Evolutionary conservation across 2,329 filamentous ascomycete genomes (phyloP).

Genomic region (Metarhizium anisopliae): DNA sequence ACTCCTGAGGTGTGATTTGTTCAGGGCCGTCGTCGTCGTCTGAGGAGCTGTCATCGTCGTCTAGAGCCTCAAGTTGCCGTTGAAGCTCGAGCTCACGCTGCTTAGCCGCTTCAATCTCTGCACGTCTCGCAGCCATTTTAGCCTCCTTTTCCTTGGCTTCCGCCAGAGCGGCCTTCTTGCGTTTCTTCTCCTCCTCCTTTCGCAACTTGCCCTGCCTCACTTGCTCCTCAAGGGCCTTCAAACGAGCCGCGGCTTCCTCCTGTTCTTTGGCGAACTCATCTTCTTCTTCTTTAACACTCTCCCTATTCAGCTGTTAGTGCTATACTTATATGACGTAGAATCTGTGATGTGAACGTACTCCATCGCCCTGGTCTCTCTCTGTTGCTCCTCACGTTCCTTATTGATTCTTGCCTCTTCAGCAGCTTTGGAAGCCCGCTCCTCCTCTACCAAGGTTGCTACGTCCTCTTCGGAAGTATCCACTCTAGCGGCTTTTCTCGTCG

Average conservation of each 20-base stretch:
- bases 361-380: slow-evolving; percentile 62
- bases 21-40: slow-evolving; percentile 72
- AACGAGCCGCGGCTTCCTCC: slow-evolving; percentile 69
- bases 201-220: slow-evolving; percentile 88
- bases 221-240: slow-evolving; percentile 87
- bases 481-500: slow-evolving; percentile 59
- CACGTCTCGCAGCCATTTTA: slow-evolving; percentile 73
- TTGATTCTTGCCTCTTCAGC: slow-evolving; percentile 58
- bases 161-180: slow-evolving; percentile 77
- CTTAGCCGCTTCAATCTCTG: slow-evolving; percentile 84
- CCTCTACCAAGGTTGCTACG: slow-evolving; percentile 47
- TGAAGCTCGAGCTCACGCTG: slow-evolving; percentile 86
- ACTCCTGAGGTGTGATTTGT: slow-evolving; percentile 55
- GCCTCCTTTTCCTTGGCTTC: slow-evolving; percentile 84
- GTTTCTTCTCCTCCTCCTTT: slow-evolving; percentile 92
- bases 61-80: slow-evolving; percentile 69
- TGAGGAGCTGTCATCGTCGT: slow-evolving; percentile 65
- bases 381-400: slow-evolving; percentile 68
- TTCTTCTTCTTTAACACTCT: slow-evolving; percentile 66
- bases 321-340: not conserved
- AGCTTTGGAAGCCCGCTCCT: slow-evolving; percentile 44
- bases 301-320: slow-evolving; percentile 40
- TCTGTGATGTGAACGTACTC: slow-evolving; percentile 58
- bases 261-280: slow-evolving; percentile 73
- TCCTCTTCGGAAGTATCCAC: slow-evolving; percentile 50